Percentiles rank a stretch among this genome's conserved stretches.
These are phyloP conservation scores for Rhodotorula graminis DNA, from an alignment of 768 basidiomycete species.

Conservation along the genomic window DNA sequence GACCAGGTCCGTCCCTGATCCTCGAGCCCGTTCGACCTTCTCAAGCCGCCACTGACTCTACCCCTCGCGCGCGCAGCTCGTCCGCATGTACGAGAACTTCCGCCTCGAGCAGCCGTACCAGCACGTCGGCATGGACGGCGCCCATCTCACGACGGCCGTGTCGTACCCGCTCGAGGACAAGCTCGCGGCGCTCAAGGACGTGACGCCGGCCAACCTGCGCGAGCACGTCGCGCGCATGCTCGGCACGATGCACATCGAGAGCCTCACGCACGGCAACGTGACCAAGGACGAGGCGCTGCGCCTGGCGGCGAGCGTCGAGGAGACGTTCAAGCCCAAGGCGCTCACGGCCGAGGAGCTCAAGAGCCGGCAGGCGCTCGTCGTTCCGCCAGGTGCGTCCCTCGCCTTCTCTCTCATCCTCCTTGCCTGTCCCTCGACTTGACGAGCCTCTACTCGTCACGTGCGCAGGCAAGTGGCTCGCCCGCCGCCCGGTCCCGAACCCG, in stretches of 20 bases:
- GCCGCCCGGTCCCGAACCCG: constrained; percentile 66
- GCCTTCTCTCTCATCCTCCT: neutral
- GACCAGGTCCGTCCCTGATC: constrained; percentile 67
- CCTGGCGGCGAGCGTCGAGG: constrained; percentile 68
- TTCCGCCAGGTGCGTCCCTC: constrained; percentile 59
- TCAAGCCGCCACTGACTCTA: neutral
- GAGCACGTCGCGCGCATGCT: constrained; percentile 59
- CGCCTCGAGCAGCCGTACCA: constrained; percentile 75
- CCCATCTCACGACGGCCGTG: constrained; percentile 64
- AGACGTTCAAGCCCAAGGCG: constrained; percentile 57
- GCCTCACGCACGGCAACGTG: constrained; percentile 78
- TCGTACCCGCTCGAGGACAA: constrained; percentile 75
- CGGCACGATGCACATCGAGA: constrained; percentile 62
- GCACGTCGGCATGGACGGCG: constrained; percentile 69
- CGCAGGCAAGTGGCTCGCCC: constrained; percentile 66
- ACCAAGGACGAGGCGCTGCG: constrained; percentile 72
- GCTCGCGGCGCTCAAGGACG: constrained; percentile 59
- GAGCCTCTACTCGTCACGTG: neutral
- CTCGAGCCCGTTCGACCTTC: neutral
- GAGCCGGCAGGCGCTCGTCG: constrained; percentile 56
- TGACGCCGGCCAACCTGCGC: constrained; percentile 68
- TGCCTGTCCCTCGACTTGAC: neutral
- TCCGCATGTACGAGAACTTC: constrained; percentile 78
- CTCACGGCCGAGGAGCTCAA: constrained; percentile 58
- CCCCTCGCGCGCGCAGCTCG: constrained; percentile 53